Evolutionary conservation across 345 rosid genomes (phyloP), one percentile per base, ranked within the genome.

Genomic region (Cochlearia excelsa): DNA sequence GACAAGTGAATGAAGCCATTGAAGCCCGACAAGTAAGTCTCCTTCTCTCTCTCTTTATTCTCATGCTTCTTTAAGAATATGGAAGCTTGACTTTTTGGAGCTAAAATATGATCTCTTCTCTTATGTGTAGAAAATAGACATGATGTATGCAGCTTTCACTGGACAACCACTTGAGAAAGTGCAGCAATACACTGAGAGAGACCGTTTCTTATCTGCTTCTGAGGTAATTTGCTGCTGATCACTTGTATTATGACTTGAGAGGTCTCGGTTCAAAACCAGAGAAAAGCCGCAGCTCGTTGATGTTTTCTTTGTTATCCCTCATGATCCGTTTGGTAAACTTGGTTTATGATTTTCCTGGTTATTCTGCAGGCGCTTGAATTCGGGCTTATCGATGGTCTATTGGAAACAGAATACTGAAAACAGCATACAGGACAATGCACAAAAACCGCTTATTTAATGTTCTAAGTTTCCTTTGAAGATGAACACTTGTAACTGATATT

Each of bases 1-100:
- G 85, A 66, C 98, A 88, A 77, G 96, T 82, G 62, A 82, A 88
- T 46, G 96, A 91, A 84, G 92, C 92, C 4, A 84, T 84, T 11
- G 86, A 82, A 71, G 63, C 95, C 28, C 85, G 92, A 56, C 83
- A 88, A 72, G 92, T 91, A 46, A 57, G 85, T 80, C 29, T 69
- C 61, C 23, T 16, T 16, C 23, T 16, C 23, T 16, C 23, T 80
- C 29, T 46, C n/a, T 61, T 45, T 54, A 2, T 37, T 5, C 2
- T 26, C 41, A 40, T 46, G 28, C 5, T 49, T 60, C 67, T 66
- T 37, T 38, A 58, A 30, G 46, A 46, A 50, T 57, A 30, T 44
- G 11, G 30, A 37, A 38, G 28, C 6, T 37, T 8, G 3, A 27
- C 33, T 16, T 49, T 41, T 4, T 38, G 26, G 30, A 43, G 59